These are phyloP conservation scores for Vickermania ingenoplastis DNA, from an alignment of 208 protist genomes.

Conservation along the genomic window DNA sequence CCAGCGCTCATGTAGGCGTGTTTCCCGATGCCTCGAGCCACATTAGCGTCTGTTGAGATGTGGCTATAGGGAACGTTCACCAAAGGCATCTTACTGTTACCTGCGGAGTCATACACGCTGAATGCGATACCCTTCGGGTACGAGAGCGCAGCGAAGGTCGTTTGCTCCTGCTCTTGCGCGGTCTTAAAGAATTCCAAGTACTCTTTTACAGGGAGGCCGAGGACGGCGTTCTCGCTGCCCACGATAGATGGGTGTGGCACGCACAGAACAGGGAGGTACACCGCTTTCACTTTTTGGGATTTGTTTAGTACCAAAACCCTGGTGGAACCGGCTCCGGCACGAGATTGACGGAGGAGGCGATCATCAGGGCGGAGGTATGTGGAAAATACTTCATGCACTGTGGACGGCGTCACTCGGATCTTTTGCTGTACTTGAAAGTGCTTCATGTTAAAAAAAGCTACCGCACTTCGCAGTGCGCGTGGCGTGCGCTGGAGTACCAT, in stretches of 20 bases:
- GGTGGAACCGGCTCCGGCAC: conserved; percentile 31
- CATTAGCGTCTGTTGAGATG: background rate
- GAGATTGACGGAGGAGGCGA: conserved; percentile 63
- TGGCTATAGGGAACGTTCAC: conserved; percentile 9
- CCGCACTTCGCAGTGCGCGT: conserved; percentile 18
- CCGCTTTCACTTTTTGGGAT: conserved; percentile 68
- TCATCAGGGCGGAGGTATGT: conserved; percentile 36
- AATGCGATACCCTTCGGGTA: conserved; percentile 16
- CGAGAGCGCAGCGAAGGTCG: conserved; percentile 12
- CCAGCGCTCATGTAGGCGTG: background rate
- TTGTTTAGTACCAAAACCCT: conserved; percentile 76
- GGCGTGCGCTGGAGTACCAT: background rate
- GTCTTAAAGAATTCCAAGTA: conserved; percentile 27
- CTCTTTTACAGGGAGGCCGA: conserved; percentile 42
- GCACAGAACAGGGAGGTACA: conserved; percentile 65
- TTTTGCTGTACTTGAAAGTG: conserved; percentile 56
- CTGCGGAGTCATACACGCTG: conserved; percentile 11
- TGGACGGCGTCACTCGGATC: conserved; percentile 30
- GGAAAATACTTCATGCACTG: conserved; percentile 21
- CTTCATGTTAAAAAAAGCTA: conserved; percentile 82
- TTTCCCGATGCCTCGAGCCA: background rate
- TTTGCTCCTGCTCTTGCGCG: conserved; percentile 3
- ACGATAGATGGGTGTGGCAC: conserved; percentile 50
- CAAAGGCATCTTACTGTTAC: conserved; percentile 8
- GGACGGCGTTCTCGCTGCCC: conserved; percentile 20